Evolutionary conservation across 202 grass and related monocot genomes (phyloP).

Genomic region (Brachypodium distachyon): DNA sequence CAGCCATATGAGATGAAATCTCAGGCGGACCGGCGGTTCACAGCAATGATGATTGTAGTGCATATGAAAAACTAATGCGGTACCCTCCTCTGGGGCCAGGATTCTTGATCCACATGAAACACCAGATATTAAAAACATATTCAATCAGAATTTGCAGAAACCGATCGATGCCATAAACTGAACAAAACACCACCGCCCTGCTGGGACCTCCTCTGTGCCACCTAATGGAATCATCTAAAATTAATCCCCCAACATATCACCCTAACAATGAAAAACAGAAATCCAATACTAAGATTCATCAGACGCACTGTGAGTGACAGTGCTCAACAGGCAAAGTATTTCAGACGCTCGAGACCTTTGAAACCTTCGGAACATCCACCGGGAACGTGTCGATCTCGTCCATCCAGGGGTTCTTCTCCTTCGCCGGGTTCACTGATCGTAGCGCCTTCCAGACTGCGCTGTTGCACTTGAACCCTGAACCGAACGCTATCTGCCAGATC

Average conservation of each 20-base stretch:
- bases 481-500: conserved; percentile 97
- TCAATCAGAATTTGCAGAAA: neutral
- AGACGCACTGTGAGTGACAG: neutral
- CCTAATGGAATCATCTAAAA: neutral
- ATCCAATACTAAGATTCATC: neutral
- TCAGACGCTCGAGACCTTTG: conserved; percentile 20
- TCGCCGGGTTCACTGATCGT: conserved; percentile 49
- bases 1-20: no score
- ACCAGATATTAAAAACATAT: neutral
- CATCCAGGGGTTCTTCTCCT: conserved; percentile 88
- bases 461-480: conserved; percentile 96
- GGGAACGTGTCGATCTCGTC: conserved; percentile 80
- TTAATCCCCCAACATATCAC: neutral
- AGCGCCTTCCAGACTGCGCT: conserved; percentile 86
- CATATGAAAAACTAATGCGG: neutral
- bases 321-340: neutral
- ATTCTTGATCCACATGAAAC: neutral
- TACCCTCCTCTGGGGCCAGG: neutral
- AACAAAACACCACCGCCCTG: neutral
- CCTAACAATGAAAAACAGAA: neutral
- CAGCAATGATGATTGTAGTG: neutral
- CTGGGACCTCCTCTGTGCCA: neutral
- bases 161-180: neutral
- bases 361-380: conserved; percentile 56
- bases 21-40: neutral